Conservation (phyloP, 805 yeast species). For the Yarrowia yakushimensis region DNA sequence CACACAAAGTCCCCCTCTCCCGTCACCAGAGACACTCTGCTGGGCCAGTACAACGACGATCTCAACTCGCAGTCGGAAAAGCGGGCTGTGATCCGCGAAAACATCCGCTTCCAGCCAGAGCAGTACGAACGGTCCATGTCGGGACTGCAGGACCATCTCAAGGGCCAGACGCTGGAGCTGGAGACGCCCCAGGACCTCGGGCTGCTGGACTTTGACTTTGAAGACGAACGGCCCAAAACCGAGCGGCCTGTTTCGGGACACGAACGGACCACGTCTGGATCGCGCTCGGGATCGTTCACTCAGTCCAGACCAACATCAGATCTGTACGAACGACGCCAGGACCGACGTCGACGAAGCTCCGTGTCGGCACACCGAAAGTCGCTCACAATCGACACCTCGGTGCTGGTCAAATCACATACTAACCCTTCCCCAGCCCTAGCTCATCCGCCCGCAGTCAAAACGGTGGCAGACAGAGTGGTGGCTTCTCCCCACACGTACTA, state of each 20-base stretch:
- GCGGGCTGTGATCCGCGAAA: not conserved
- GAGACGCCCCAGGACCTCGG: not conserved
- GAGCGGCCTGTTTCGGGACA: not conserved
- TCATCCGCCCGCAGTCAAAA: not conserved
- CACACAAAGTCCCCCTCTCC: not conserved
- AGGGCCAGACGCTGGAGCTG: not conserved
- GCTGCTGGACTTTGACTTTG: not conserved
- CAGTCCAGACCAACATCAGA: not conserved
- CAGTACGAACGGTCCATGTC: not conserved
- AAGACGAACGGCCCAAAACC: not conserved
- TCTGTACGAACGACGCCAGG: not conserved
- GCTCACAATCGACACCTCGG: constrained; percentile 5
- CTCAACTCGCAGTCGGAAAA: not conserved
- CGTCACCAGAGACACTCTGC: not conserved
- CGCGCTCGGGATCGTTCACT: not conserved
- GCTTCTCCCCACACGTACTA: constrained; percentile 27
- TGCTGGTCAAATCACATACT: not conserved
- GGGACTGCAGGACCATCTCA: not conserved
- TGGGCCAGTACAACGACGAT: constrained; percentile 4
- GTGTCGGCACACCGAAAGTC: not conserved
- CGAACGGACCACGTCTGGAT: not conserved
- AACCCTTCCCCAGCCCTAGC: not conserved
- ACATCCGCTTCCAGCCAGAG: not conserved
- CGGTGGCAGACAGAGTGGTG: constrained; percentile 32
- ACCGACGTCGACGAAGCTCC: not conserved